Percentiles rank a stretch among this genome's conserved stretches.
phyloP scores from a whole-genome alignment of 2,329 filamentous ascomycete species.

The Fusarium oligoseptatum region DNA sequence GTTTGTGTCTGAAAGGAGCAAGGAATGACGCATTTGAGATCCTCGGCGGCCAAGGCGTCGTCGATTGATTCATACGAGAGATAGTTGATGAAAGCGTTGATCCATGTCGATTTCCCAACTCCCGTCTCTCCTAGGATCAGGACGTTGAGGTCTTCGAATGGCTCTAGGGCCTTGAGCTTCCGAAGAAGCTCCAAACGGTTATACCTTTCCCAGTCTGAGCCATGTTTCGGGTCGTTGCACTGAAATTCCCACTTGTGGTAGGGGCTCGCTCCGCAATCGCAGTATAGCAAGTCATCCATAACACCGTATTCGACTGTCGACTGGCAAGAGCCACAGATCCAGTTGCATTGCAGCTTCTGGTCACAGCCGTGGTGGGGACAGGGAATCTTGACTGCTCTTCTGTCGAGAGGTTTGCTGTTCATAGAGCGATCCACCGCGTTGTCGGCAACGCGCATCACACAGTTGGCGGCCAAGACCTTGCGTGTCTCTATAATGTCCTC shows the following conservation, averaged over 20 bases:
- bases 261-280: neutral
- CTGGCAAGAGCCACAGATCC: neutral
- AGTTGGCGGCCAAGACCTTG: neutral
- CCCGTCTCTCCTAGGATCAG: conserved; percentile 53
- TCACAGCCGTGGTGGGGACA: neutral
- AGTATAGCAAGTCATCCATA: neutral
- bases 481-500: neutral
- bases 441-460: neutral
- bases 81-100: conserved; percentile 63
- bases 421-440: neutral
- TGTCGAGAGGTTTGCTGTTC: neutral
- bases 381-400: neutral
- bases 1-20: conserved; percentile 2
- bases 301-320: neutral
- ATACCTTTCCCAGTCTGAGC: neutral
- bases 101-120: conserved; percentile 62
- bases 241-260: neutral
- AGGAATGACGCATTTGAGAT: neutral
- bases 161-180: neutral
- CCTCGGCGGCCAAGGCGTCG: neutral
- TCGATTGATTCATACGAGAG: conserved; percentile 47
- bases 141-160: neutral
- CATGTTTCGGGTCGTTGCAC: neutral
- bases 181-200: neutral
- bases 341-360: neutral